Base-by-base conservation (phyloP, 495 filamentous ascomycete genomes). In the Penicillium crystallinum region DNA sequence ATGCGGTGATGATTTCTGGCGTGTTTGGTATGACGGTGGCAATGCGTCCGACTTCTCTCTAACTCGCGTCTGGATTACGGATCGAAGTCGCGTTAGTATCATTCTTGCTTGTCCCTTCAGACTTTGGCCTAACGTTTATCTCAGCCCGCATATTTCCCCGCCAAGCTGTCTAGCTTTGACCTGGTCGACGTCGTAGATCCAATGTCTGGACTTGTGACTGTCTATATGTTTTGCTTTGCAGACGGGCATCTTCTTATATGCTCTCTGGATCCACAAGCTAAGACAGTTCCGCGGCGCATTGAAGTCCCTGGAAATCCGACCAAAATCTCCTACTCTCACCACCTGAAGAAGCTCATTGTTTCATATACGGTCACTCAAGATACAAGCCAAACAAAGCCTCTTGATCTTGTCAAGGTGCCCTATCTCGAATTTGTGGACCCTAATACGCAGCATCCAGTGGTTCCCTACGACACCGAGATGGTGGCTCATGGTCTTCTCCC, bases 391-490 rank as follows among this genome's bases (percentile, higher is more conserved):
- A 1, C 48, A 35, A 58, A 52, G 22, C 49, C 65, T 23, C 57
- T 64, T 49, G 58, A 63, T 47, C 61, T 64, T 27, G 65, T 55
- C 15, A 62, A 58, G 12, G 64, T 65, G 10, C 61, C 74, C 17
- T 64, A 61, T 38, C 58, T 78, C 34, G 70, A 75, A 14, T 74
- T 77, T 46, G 59, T 78, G 12, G 68, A 72, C 42, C 70, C 71
- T 1, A 68, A 77, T 47, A 48, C 54, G 10, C 69, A 76, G 53
- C 29, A 49, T 1, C 33, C 65, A 3, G 52, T 70, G 6, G 44
- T 44, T 14, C 54, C 49, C 30, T 31, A 15, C 31, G 45, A 30
- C 22, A 33, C 6, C 44, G 53, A n/a, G 22, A 48, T 23, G 14
- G 29, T 8, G 46, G 23, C 54, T 2, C 45, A 55, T 1, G 50